Conservation (phyloP, 306 rosid species). For the Cicer judaicum region DNA sequence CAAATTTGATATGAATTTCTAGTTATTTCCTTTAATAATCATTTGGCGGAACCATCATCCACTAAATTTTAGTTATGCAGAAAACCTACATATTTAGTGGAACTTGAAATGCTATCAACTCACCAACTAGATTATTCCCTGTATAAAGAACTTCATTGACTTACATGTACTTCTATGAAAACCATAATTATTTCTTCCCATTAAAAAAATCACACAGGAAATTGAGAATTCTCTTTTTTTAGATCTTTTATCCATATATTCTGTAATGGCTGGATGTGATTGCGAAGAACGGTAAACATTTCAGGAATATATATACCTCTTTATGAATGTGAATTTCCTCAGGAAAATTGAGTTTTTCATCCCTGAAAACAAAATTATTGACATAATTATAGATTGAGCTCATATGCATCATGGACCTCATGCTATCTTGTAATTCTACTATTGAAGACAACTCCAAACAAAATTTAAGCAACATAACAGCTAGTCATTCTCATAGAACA, state of each 20-base stretch:
- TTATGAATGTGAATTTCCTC: slow-evolving; percentile 72
- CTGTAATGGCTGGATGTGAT: slow-evolving; percentile 4
- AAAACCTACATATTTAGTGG: slow-evolving; percentile 16
- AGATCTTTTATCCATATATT: slow-evolving; percentile 13
- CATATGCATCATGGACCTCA: slow-evolving; percentile 17
- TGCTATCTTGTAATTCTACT: slow-evolving; percentile 27
- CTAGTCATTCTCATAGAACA: slow-evolving; percentile 32
- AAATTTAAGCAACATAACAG: slow-evolving; percentile 31
- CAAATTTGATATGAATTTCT: slow-evolving; percentile 1
- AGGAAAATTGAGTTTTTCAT: slow-evolving; percentile 79
- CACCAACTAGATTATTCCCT: slow-evolving; percentile 14
- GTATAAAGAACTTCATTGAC: slow-evolving; percentile 28
- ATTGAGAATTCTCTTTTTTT: slow-evolving; percentile 14
- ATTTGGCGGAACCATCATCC: neutral
- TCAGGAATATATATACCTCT: slow-evolving; percentile 64
- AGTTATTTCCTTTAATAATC: slow-evolving; percentile 8
- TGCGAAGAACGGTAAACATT: slow-evolving; percentile 13
- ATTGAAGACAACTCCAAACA: slow-evolving; percentile 12
- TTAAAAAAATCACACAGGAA: neutral
- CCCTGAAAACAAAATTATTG: slow-evolving; percentile 63
- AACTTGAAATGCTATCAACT: slow-evolving; percentile 17
- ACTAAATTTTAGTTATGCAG: slow-evolving; percentile 7
- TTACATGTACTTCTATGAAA: neutral
- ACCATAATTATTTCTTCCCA: slow-evolving; percentile 16
- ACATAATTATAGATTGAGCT: slow-evolving; percentile 11